Percentiles rank a stretch among this genome's conserved stretches.
Conservation (phyloP, 768 basidiomycete genomes). For the Russula earlei region DNA sequence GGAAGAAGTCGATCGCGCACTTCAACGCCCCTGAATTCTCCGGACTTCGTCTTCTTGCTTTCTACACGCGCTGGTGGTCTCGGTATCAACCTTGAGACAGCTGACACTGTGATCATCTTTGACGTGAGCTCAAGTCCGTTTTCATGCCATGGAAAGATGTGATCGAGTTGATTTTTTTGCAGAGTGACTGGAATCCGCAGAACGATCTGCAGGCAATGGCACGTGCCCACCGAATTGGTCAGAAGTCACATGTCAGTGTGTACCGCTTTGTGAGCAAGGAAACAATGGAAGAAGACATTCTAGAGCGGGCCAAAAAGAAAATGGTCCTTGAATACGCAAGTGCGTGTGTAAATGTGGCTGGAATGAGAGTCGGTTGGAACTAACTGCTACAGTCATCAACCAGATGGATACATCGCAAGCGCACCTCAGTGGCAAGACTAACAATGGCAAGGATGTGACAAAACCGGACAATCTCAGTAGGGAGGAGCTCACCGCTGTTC, state of each 20-base stretch:
- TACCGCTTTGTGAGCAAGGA: conserved; percentile 99
- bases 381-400: conserved; percentile 71
- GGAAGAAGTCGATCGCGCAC: conserved; percentile 94
- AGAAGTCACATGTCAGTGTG: conserved; percentile 97
- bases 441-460: conserved; percentile 49
- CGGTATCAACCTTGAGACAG: conserved; percentile 98
- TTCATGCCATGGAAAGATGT: background rate
- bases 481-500: conserved; percentile 92
- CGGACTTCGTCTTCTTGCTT: conserved; percentile 93
- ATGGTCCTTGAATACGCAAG: conserved; percentile 99
- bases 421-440: conserved; percentile 74
- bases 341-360: conserved; percentile 37
- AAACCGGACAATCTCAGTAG: conserved; percentile 86
- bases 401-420: conserved; percentile 99
- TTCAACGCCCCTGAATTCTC: conserved; percentile 90
- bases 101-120: conserved; percentile 97
- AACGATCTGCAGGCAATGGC: conserved; percentile 99
- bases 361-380: background rate
- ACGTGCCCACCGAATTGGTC: conserved; percentile 96
- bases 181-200: conserved; percentile 99
- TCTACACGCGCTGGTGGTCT: conserved; percentile 96
- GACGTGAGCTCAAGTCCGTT: conserved; percentile 52
- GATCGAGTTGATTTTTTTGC: conserved; percentile 22
- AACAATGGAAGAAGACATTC: conserved; percentile 97
- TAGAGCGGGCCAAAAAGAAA: conserved; percentile 97